phyloP scores from a whole-genome alignment of 2,329 filamentous ascomycete species.

The Colletotrichum musicola region DNA sequence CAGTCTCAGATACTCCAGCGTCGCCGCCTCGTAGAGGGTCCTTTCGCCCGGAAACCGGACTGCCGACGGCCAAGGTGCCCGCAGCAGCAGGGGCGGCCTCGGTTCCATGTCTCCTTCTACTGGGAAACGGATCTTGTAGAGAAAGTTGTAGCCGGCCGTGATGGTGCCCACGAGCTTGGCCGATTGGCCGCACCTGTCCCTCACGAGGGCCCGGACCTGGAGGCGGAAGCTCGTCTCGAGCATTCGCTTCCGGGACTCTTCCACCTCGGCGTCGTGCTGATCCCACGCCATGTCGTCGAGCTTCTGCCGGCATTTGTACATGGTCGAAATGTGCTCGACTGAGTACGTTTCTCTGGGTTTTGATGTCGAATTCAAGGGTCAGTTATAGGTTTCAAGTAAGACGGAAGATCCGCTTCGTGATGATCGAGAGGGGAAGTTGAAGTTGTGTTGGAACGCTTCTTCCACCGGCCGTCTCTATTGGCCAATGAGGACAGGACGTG shows the following conservation, averaged over 20 bases:
- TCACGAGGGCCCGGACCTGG: constrained; percentile 1
- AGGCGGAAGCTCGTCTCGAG: background rate
- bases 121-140: constrained; percentile 32
- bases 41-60: constrained; percentile 40
- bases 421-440: no score
- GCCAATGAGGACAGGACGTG: no score
- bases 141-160: constrained; percentile 40
- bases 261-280: constrained; percentile 11
- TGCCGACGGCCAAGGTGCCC: constrained; percentile 32
- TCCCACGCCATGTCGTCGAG: constrained; percentile 37
- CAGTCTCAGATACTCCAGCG: constrained; percentile 22
- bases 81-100: constrained; percentile 29
- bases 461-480: no score
- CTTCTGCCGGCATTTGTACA: constrained; percentile 14
- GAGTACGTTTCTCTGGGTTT: no score
- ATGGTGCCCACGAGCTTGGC: constrained; percentile 21
- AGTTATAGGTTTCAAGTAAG: no score
- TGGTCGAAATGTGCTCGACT: background rate
- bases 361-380: no score
- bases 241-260: constrained; percentile 14
- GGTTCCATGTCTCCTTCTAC: background rate
- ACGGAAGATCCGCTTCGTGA: no score
- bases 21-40: constrained; percentile 34
- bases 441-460: no score
- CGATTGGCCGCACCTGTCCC: constrained; percentile 5